Percentiles rank a stretch among this genome's conserved stretches.
phyloP scores from a whole-genome alignment of 371 early-diverging fungal genomes.

The Saksenaea oblongispora region DNA sequence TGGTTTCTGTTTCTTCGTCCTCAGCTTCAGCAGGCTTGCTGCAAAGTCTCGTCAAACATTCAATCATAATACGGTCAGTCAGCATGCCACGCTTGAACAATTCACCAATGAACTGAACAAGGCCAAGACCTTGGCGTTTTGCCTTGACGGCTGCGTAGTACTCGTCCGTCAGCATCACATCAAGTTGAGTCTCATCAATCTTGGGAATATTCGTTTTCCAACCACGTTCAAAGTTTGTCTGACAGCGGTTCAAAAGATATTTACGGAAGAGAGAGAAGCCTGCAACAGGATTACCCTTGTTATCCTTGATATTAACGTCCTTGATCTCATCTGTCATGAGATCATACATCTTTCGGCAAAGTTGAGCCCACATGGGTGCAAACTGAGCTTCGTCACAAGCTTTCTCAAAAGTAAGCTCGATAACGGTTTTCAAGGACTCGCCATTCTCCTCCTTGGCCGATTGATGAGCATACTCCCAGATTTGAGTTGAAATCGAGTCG shows the following conservation, averaged over 20 bases:
- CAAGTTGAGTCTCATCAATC: slow-evolving; percentile 45
- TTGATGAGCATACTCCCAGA: slow-evolving; percentile 75
- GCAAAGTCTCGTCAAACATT: slow-evolving; percentile 80
- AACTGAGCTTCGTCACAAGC: slow-evolving; percentile 93
- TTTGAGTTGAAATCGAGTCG: slow-evolving; percentile 80
- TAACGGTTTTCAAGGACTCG: slow-evolving; percentile 73
- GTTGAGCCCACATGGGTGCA: slow-evolving; percentile 85
- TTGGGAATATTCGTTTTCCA: slow-evolving; percentile 70
- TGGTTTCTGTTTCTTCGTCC: slow-evolving; percentile 93
- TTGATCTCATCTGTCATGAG: slow-evolving; percentile 61
- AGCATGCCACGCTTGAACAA: slow-evolving; percentile 88
- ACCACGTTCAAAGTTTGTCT: slow-evolving; percentile 85
- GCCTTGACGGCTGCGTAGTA: slow-evolving; percentile 87
- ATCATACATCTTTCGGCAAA: slow-evolving; percentile 77
- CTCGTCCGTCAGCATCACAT: slow-evolving; percentile 70
- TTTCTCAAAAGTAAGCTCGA: slow-evolving; percentile 89
- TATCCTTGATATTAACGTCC: slow-evolving; percentile 42
- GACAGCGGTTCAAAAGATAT: slow-evolving; percentile 89
- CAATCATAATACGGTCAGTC: slow-evolving; percentile 90
- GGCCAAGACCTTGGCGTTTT: slow-evolving; percentile 93
- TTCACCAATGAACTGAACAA: slow-evolving; percentile 93
- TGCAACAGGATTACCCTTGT: slow-evolving; percentile 53
- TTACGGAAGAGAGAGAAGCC: slow-evolving; percentile 86
- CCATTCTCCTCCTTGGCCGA: slow-evolving; percentile 72
- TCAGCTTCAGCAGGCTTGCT: slow-evolving; percentile 74